A percentile compares a stretch with the other conserved stretches of the same genome.
These are phyloP conservation scores for Aspergillus hortae DNA, from an alignment of 2,329 filamentous ascomycete species.

Conservation along the genomic window DNA sequence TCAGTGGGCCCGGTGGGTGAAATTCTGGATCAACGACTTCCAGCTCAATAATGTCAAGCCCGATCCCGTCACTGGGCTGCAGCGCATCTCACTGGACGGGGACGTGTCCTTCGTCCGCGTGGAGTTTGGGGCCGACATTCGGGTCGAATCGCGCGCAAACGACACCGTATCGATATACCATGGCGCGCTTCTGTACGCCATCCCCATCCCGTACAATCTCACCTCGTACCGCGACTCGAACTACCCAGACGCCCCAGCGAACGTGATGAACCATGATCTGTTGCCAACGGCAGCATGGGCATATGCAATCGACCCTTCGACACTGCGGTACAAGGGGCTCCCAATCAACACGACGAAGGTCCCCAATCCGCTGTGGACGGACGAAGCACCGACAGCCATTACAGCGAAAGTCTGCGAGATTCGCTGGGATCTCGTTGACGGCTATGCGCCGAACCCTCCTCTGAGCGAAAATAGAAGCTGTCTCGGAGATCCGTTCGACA, in stretches of 20 bases:
- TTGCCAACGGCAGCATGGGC: constrained; percentile 27
- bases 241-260: constrained; percentile 10
- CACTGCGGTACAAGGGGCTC: constrained; percentile 28
- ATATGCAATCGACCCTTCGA: constrained; percentile 31
- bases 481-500: constrained; percentile 27
- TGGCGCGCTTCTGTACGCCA: constrained; percentile 44
- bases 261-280: constrained; percentile 35
- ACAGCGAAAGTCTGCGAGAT: constrained; percentile 35
- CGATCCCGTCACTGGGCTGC: constrained; percentile 13
- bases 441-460: constrained; percentile 33
- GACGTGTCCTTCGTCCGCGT: constrained; percentile 20
- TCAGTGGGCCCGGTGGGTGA: constrained; percentile 35
- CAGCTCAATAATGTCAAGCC: not conserved
- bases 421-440: constrained; percentile 32
- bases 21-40: constrained; percentile 3
- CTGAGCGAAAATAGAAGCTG: constrained; percentile 23
- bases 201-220: constrained; percentile 33
- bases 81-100: constrained; percentile 14
- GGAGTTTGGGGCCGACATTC: constrained; percentile 15
- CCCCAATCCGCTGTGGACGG: constrained; percentile 25
- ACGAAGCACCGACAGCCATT: constrained; percentile 35
- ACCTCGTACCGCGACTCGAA: not conserved
- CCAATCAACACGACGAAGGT: constrained; percentile 9
- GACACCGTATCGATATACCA: constrained; percentile 44
- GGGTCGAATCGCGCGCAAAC: constrained; percentile 38